Conservation (phyloP, 805 yeast species). For the Saturnispora bothae region DNA sequence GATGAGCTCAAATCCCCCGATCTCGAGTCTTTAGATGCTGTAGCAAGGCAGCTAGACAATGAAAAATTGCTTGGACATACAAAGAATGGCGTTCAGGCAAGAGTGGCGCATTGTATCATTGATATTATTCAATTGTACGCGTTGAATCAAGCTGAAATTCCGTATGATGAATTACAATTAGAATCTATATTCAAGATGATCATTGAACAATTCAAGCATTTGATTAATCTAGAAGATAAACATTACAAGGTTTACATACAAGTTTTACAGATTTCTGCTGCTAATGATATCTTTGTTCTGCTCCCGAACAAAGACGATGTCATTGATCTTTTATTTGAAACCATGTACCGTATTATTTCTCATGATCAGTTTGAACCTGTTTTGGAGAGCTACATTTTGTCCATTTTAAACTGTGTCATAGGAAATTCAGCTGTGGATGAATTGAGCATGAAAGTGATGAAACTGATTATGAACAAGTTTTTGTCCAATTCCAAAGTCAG, state of each 20-base stretch:
- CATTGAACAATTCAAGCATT: slow-evolving; percentile 46
- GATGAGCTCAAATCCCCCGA: slow-evolving; percentile 56
- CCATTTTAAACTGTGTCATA: slow-evolving; percentile 64
- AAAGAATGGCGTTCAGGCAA: slow-evolving; percentile 61
- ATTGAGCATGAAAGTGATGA: slow-evolving; percentile 50
- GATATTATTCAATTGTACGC: slow-evolving; percentile 73
- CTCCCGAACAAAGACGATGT: slow-evolving; percentile 50
- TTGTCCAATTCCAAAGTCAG: slow-evolving; percentile 26
- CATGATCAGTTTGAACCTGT: slow-evolving; percentile 27
- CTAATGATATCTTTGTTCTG: slow-evolving; percentile 43
- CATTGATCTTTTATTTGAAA: slow-evolving; percentile 44
- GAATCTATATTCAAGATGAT: slow-evolving; percentile 57
- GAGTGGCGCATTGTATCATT: slow-evolving; percentile 60
- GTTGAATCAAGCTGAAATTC: slow-evolving; percentile 58
- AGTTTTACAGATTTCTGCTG: slow-evolving; percentile 57
- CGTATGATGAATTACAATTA: slow-evolving; percentile 57
- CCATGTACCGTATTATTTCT: slow-evolving; percentile 46
- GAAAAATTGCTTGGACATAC: slow-evolving; percentile 49
- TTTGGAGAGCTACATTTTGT: slow-evolving; percentile 53
- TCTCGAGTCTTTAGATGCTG: slow-evolving; percentile 31
- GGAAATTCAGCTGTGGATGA: slow-evolving; percentile 47
- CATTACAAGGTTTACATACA: slow-evolving; percentile 55
- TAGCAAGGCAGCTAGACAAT: slow-evolving; percentile 44
- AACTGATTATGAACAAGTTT: slow-evolving; percentile 56
- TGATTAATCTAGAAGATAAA: slow-evolving; percentile 43